These are phyloP conservation scores for Colletotrichum camelliae DNA, from an alignment of 2,329 filamentous ascomycete species.

Conservation along the genomic window DNA sequence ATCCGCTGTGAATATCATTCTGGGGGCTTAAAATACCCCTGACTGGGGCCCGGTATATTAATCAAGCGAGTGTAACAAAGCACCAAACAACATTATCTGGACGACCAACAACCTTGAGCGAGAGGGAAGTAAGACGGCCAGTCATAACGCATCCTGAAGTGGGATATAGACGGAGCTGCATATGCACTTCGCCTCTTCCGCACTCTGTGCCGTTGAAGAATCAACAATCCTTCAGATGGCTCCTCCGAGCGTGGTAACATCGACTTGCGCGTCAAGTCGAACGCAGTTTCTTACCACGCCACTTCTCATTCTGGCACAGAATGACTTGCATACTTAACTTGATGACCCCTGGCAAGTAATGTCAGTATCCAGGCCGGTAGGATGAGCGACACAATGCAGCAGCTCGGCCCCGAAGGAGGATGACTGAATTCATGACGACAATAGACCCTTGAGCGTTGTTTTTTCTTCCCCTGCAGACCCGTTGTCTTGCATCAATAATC, in stretches of 20 bases:
- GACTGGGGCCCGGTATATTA: not conserved
- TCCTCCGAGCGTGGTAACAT: not conserved
- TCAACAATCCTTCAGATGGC: not conserved
- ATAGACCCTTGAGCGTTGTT: not conserved
- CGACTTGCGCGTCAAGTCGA: not conserved
- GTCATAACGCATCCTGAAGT: too few species aligned
- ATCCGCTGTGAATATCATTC: not conserved
- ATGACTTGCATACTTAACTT: not conserved
- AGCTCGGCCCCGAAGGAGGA: not conserved
- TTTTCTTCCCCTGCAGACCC: not conserved
- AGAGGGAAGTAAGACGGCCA: not conserved
- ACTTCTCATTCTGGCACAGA: not conserved
- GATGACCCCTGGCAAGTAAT: not conserved
- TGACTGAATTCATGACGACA: not conserved
- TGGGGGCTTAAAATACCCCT: not conserved
- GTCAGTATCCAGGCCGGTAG: not conserved
- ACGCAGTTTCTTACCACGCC: not conserved
- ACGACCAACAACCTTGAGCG: not conserved
- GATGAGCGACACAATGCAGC: not conserved
- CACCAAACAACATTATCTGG: not conserved
- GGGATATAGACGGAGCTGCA: too few species aligned
- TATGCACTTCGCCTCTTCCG: not conserved
- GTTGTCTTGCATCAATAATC: not conserved
- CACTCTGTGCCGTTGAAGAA: not conserved
- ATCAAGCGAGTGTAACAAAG: not conserved